A percentile compares a stretch with the other conserved stretches of the same genome.
Conservation (phyloP, 257 asterid species). For the Buddleja alternifolia region DNA sequence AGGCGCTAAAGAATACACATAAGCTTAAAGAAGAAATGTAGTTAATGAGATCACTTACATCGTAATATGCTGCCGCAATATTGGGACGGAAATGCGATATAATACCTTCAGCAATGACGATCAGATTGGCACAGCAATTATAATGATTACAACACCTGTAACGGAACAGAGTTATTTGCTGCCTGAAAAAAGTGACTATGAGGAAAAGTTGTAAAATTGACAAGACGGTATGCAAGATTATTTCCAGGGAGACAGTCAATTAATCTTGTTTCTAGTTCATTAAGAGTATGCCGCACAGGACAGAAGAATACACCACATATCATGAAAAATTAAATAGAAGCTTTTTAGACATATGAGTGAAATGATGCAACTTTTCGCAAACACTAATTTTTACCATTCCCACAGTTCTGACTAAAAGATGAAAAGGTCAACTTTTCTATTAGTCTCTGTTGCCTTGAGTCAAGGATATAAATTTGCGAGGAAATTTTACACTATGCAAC, state of each 20-base stretch:
- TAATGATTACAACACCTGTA: conserved; percentile 16
- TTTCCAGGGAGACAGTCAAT: not conserved
- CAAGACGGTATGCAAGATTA: not conserved
- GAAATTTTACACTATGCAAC: not conserved
- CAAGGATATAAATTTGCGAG: not conserved
- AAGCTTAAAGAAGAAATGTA: not conserved
- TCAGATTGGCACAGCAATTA: not conserved
- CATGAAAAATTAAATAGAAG: not conserved
- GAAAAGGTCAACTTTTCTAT: not conserved
- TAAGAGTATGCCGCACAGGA: not conserved
- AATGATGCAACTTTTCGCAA: not conserved
- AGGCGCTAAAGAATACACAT: not conserved
- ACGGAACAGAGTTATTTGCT: conserved; percentile 17
- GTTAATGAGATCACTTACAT: not conserved
- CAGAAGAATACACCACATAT: not conserved
- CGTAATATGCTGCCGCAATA: not conserved
- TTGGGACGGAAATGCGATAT: not conserved
- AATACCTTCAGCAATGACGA: not conserved
- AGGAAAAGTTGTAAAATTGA: not conserved
- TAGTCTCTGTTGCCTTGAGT: not conserved
- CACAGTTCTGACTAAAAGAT: not conserved
- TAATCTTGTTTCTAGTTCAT: not conserved
- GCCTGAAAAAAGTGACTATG: not conserved
- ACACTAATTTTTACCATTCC: too few species aligned
- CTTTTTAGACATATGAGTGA: not conserved